Base-by-base conservation (phyloP, 129 eudicot genomes). In the Flaveria trinervia region DNA sequence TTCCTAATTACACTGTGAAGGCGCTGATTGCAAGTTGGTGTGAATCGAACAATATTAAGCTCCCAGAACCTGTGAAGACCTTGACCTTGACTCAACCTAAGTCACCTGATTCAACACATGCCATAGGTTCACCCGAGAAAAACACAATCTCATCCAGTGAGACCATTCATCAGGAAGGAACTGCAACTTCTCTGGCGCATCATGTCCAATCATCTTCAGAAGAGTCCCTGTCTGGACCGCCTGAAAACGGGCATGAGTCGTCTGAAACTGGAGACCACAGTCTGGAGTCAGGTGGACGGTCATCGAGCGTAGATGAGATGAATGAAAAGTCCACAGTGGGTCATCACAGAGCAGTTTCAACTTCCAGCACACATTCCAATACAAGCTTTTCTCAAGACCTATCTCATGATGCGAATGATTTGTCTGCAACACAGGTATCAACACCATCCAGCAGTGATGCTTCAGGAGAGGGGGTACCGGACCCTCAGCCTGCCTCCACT, bases 11-110 rank as follows among this genome's bases (percentile, higher is more conserved):
- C 87, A 94, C 96, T 30, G 99, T 94, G 4, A 94, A 94, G 77
- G 99, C 97, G 12, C 85, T 94, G 41, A 88, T 94, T 83, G 97
- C 96, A 28, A 87, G 79, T 74, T 94, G 99, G 99, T 94, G 99
- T 44, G 96, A 91, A 44, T 66, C 80, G 3, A 87, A 94, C 54
- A 86, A 89, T 48, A 91, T 94, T 56, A 91, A 89, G 85, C 84
- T 94, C 61, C 99, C 97, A 14, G 99, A 90, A 72, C 98, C 93
- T 41, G 68, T 84, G 46, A 93, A 84, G 79, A 84, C 87, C 33
- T 43, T 77, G 78, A 73, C 59, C 73, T 54, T 82, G 79, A 91
- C 84, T 74, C 87, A 80, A 48, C 79, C 87, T 13, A 66, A 57
- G 64, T 85, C 92, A 13, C 93, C 93, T 3, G 89, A 88, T 55